These are phyloP conservation scores for Solanum gandarillasii DNA, from an alignment of 257 asterid species.

Conservation along the genomic window DNA sequence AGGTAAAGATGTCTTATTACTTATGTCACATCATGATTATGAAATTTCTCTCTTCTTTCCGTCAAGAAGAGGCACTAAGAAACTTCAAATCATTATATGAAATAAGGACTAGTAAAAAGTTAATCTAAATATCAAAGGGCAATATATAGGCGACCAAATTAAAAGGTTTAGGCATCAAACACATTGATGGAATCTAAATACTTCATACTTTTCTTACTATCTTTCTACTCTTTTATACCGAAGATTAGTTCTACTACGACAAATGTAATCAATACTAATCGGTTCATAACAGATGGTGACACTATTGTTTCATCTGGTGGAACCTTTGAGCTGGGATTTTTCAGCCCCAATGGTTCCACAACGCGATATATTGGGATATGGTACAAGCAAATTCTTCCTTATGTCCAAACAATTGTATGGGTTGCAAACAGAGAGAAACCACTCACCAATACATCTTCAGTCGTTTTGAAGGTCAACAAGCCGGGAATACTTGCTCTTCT, in stretches of 20 bases:
- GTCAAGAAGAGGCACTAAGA: not conserved
- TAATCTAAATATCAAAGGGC: not conserved
- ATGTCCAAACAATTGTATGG: not conserved
- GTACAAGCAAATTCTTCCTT: not conserved
- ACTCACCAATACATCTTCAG: not conserved
- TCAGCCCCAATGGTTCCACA: not conserved
- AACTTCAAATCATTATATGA: not conserved
- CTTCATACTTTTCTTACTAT: not conserved
- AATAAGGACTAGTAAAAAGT: not conserved
- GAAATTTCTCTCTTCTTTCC: not conserved
- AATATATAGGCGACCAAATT: not conserved
- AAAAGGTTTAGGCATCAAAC: not conserved
- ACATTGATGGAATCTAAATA: not conserved
- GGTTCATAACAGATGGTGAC: conserved; percentile 14
- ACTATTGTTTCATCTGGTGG: conserved; percentile 16
- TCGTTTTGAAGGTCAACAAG: not conserved
- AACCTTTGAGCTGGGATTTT: conserved; percentile 1
- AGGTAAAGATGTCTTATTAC: not conserved
- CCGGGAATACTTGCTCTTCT: not conserved
- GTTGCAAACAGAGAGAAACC: not conserved
- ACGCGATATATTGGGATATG: not conserved
- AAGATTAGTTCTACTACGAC: not conserved
- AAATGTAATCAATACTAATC: conserved; percentile 2
- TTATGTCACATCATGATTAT: not conserved
- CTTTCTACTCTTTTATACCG: not conserved